Evolutionary conservation across 495 filamentous ascomycete species (phyloP).

Genomic region (Penicillium steckii): DNA sequence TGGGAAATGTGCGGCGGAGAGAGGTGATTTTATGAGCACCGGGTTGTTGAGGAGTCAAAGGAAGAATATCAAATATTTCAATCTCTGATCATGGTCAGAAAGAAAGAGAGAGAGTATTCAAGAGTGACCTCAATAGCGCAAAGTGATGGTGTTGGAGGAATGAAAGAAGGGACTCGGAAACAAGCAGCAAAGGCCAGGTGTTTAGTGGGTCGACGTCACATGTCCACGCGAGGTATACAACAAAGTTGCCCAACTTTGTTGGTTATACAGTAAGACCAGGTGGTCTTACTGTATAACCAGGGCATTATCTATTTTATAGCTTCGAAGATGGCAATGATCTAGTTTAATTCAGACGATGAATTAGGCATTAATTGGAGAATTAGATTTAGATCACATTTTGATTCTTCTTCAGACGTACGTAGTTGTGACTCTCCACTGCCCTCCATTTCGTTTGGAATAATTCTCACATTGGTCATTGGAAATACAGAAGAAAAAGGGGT

Average conservation of each 20-base stretch:
- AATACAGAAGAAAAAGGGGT: neutral
- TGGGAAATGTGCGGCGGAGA: conserved; percentile 10
- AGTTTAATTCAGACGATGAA: no score
- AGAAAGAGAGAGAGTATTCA: no score
- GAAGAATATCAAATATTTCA: neutral
- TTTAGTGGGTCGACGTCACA: conserved; percentile 33
- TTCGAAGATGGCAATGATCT: no score
- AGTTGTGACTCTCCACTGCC: neutral
- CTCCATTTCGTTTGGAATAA: neutral
- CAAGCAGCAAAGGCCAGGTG: conserved; percentile 28
- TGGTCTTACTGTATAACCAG: no score
- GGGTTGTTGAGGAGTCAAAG: neutral
- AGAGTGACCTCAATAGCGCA: neutral
- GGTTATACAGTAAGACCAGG: no score
- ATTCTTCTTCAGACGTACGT: conserved; percentile 2
- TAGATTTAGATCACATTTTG: neutral
- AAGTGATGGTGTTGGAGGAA: conserved; percentile 7
- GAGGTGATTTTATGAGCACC: neutral
- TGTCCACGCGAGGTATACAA: conserved; percentile 19
- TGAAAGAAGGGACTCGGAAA: conserved; percentile 1
- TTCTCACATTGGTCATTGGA: neutral
- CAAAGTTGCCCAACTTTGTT: no score
- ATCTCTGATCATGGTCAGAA: conserved; percentile 7
- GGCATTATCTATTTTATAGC: no score
- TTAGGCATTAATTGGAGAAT: no score